Conservation (phyloP, 495 filamentous ascomycete species). For the Talaromyces ruber region DNA sequence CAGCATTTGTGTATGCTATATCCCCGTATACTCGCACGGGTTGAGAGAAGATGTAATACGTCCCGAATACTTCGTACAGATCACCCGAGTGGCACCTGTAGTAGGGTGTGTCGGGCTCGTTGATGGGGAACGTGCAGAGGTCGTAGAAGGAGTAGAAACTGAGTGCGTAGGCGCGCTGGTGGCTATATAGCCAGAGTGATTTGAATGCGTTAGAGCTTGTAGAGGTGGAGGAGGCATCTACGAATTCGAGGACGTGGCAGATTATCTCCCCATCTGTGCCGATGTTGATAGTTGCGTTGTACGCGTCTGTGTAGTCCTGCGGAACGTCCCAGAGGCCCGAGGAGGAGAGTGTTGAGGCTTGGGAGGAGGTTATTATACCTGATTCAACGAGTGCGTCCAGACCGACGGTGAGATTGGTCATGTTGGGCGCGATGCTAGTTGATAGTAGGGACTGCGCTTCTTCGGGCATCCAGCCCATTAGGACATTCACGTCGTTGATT, state of each 20-base stretch:
- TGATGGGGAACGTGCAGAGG: constrained; percentile 5
- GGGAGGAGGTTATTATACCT: neutral
- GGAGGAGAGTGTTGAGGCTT: neutral
- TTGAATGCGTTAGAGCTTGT: neutral
- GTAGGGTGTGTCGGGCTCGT: neutral
- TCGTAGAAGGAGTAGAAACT: neutral
- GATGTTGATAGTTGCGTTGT: constrained; percentile 5
- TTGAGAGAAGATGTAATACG: constrained; percentile 5
- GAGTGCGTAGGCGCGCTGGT: constrained; percentile 4
- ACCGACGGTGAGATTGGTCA: neutral
- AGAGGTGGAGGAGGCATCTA: neutral
- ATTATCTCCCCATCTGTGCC: neutral
- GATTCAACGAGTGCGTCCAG: neutral
- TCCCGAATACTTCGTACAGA: constrained; percentile 4
- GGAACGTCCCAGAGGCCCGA: constrained; percentile 5
- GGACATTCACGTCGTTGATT: neutral
- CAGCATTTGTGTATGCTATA: constrained; percentile 3
- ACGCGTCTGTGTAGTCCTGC: neutral
- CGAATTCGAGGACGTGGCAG: neutral
- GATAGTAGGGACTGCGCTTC: constrained; percentile 1
- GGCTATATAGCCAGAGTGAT: constrained; percentile 6
- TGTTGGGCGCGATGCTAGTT: neutral
- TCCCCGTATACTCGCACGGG: constrained; percentile 4
- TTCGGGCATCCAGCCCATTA: constrained; percentile 4
- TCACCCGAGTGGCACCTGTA: constrained; percentile 5